These are phyloP conservation scores for Trichoderma citrinoviride DNA, from an alignment of 2,329 filamentous ascomycete species.

Conservation along the genomic window DNA sequence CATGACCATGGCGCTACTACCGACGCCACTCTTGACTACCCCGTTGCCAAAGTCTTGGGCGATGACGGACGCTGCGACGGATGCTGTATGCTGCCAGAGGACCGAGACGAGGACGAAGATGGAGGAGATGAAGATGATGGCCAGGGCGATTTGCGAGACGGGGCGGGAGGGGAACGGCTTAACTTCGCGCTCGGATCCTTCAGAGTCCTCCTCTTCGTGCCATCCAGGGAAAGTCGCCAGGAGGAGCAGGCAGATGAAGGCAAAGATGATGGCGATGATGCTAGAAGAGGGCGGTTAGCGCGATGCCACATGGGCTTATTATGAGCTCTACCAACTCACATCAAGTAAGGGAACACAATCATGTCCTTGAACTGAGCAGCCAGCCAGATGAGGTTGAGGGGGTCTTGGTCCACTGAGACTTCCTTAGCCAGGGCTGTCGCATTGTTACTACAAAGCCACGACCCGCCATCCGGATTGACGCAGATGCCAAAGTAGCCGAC, in stretches of 20 bases:
- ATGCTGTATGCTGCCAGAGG: slow-evolving; percentile 92
- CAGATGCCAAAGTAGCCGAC: slow-evolving; percentile 99
- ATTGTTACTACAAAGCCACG: slow-evolving; percentile 96
- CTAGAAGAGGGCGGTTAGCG: slow-evolving; percentile 42
- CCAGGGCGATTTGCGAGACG: slow-evolving; percentile 88
- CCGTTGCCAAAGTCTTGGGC: slow-evolving; percentile 92
- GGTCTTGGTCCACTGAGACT: slow-evolving; percentile 87
- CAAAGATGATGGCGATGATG: slow-evolving; percentile 96
- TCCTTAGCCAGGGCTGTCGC: slow-evolving; percentile 89
- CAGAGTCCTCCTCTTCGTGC: slow-evolving; percentile 83
- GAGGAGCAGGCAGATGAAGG: slow-evolving; percentile 91
- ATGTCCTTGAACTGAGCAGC: slow-evolving; percentile 97
- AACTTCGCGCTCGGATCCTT: slow-evolving; percentile 82
- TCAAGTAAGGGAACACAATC: slow-evolving; percentile 95
- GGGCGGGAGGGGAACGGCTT: slow-evolving; percentile 91
- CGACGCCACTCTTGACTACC: slow-evolving; percentile 80
- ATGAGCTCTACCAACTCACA: slow-evolving; percentile 60
- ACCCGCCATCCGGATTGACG: slow-evolving; percentile 84
- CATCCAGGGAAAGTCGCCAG: slow-evolving; percentile 96
- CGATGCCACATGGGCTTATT: background rate
- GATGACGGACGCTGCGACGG: slow-evolving; percentile 89
- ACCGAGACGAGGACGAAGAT: slow-evolving; percentile 73
- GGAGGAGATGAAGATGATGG: slow-evolving; percentile 79
- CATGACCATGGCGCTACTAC: slow-evolving; percentile 92
- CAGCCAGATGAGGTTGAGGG: slow-evolving; percentile 95